Conservation (phyloP, 1,284 basidiomycete species). For the Trametes polyzona region DNA sequence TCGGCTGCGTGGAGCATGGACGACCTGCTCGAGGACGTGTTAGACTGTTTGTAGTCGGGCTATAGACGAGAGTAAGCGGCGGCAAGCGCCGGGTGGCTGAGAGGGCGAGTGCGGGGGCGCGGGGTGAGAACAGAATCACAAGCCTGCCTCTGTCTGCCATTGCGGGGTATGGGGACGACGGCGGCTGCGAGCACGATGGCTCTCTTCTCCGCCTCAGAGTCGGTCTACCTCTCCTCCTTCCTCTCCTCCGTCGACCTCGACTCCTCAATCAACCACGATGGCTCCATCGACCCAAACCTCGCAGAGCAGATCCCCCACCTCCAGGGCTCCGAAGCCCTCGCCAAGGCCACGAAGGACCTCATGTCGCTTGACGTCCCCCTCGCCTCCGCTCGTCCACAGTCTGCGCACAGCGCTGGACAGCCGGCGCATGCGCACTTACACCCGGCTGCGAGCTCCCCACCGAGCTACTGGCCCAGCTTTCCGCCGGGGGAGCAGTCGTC, state of each 20-base stretch:
- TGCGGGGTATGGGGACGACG: constrained; percentile 13
- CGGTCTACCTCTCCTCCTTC: constrained; percentile 55
- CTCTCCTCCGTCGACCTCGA: constrained; percentile 49
- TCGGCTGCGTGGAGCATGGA: constrained; percentile 46
- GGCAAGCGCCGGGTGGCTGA: constrained; percentile 13
- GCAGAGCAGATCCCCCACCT: constrained; percentile 37
- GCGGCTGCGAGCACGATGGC: constrained; percentile 30
- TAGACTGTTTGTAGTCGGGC: no score
- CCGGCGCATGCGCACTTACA: background rate
- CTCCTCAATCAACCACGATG: constrained; percentile 37
- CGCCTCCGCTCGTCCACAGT: constrained; percentile 32
- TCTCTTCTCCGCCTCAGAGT: constrained; percentile 53
- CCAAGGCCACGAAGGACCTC: constrained; percentile 74
- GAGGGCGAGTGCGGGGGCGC: background rate
- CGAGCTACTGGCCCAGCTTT: constrained; percentile 28
- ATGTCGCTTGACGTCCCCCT: constrained; percentile 56
- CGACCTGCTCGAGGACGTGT: constrained; percentile 46
- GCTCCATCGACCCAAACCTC: constrained; percentile 32
- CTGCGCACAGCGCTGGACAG: constrained; percentile 25
- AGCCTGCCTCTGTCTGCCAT: constrained; percentile 15
- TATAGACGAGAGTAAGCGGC: background rate
- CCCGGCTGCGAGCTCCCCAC: constrained; percentile 24
- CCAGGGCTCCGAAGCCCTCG: constrained; percentile 57
- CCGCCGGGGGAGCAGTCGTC: constrained; percentile 8
- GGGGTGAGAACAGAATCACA: constrained; percentile 24